phyloP scores from a whole-genome alignment of 352 stramenopile species.

The Phytophthora agathidicida region DNA sequence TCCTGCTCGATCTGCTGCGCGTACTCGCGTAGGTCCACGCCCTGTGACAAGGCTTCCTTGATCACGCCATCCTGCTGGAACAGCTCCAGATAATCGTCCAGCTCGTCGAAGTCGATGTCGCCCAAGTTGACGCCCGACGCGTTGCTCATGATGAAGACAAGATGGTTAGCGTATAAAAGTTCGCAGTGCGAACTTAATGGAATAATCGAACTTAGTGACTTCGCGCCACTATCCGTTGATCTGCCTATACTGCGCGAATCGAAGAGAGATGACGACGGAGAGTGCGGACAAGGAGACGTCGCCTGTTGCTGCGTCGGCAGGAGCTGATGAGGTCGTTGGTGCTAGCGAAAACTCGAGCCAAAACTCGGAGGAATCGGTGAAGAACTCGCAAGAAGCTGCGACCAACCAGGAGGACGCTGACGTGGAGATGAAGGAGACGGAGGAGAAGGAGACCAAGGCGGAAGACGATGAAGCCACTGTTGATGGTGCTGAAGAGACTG shows the following conservation, averaged over 20 bases:
- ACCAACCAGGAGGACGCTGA: constrained; percentile 7
- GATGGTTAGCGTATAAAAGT: too few species aligned
- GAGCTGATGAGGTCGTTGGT: constrained; percentile 15
- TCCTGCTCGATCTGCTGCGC: constrained; percentile 91
- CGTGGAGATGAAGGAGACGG: constrained; percentile 6
- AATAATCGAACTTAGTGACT: too few species aligned
- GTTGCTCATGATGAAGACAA: too few species aligned
- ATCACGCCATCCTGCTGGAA: constrained; percentile 95
- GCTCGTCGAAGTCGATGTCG: constrained; percentile 94
- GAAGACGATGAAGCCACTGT: neutral
- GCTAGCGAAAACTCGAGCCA: constrained; percentile 22
- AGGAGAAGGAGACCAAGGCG: constrained; percentile 23
- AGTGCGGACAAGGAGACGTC: constrained; percentile 15
- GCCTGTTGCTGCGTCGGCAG: neutral
- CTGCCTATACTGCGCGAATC: too few species aligned
- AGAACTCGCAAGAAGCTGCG: constrained; percentile 13
- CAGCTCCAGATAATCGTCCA: constrained; percentile 94
- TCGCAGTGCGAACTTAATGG: too few species aligned
- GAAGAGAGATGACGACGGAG: constrained; percentile 15
- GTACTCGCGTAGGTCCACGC: constrained; percentile 92
- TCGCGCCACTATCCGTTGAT: too few species aligned
- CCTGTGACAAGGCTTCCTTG: constrained; percentile 90
- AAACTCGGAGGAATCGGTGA: constrained; percentile 8
- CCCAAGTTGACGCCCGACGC: constrained; percentile 63
- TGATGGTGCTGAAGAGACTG: neutral